Conservation (phyloP, 202 grass and related monocot species). For the Thinopyrum obtusiflorum region DNA sequence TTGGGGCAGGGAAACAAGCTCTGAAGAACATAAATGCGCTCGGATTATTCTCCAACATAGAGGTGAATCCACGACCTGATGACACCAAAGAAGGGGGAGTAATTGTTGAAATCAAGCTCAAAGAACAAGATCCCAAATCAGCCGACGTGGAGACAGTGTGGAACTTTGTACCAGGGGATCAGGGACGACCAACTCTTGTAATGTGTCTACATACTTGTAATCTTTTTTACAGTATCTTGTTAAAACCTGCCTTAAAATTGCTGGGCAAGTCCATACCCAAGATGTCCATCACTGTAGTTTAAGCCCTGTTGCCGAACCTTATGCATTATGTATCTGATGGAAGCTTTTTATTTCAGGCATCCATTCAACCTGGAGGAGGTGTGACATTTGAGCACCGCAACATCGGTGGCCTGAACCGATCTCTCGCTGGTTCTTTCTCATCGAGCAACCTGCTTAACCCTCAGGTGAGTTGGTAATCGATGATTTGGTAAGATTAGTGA, state of each 20-base stretch:
- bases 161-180: slow-evolving; percentile 87
- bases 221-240: background rate
- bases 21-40: slow-evolving; percentile 86
- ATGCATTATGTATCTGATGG: slow-evolving; percentile 3
- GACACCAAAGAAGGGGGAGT: slow-evolving; percentile 85
- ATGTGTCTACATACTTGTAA: slow-evolving; percentile 15
- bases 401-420: slow-evolving; percentile 88
- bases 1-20: slow-evolving; percentile 90
- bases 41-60: slow-evolving; percentile 84
- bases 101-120: slow-evolving; percentile 93
- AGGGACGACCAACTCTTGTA: slow-evolving; percentile 92
- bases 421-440: slow-evolving; percentile 75
- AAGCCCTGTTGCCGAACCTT: background rate
- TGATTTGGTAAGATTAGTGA: background rate
- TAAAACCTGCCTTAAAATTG: slow-evolving; percentile 1
- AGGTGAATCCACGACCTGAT: slow-evolving; percentile 85
- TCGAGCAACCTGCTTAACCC: slow-evolving; percentile 95
- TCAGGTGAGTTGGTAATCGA: slow-evolving; percentile 54
- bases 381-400: slow-evolving; percentile 95
- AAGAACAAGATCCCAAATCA: slow-evolving; percentile 87
- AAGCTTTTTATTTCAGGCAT: slow-evolving; percentile 54
- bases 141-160: slow-evolving; percentile 88
- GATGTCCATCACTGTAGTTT: background rate
- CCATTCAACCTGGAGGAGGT: slow-evolving; percentile 96
- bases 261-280: background rate